These are phyloP conservation scores for Diatrype stigma DNA, from an alignment of 2,329 filamentous ascomycete genomes.

Conservation along the genomic window DNA sequence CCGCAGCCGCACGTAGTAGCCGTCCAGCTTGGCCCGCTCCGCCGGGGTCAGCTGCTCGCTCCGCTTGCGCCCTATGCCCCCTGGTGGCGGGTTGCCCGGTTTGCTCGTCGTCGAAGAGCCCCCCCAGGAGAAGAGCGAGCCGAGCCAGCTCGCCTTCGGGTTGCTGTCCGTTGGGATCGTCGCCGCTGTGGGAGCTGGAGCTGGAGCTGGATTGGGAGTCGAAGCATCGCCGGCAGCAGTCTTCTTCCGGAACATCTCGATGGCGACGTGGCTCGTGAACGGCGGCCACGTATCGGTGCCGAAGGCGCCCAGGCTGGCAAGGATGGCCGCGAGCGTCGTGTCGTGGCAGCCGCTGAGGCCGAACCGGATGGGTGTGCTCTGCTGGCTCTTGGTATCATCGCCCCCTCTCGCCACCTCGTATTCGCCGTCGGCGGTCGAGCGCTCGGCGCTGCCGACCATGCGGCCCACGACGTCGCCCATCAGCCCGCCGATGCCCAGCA, in stretches of 20 bases:
- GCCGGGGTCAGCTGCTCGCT: slow-evolving; percentile 49
- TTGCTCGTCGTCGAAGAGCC: slow-evolving; percentile 12
- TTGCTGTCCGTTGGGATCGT: no score
- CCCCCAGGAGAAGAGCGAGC: slow-evolving; percentile 25
- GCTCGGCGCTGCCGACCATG: slow-evolving; percentile 66
- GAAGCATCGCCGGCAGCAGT: slow-evolving; percentile 12
- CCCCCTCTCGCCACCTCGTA: slow-evolving; percentile 38
- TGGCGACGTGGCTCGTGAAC: slow-evolving; percentile 85
- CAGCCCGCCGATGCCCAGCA: slow-evolving; percentile 78
- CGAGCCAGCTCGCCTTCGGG: slow-evolving; percentile 29
- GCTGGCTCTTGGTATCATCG: slow-evolving; percentile 23
- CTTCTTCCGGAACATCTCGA: slow-evolving; percentile 76
- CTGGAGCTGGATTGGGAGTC: slow-evolving; percentile 1
- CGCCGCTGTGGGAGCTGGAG: no score
- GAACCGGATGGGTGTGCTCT: slow-evolving; percentile 58
- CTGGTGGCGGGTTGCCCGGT: slow-evolving; percentile 31
- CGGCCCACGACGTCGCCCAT: slow-evolving; percentile 77
- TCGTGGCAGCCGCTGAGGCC: slow-evolving; percentile 86
- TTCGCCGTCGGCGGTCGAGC: slow-evolving; percentile 48
- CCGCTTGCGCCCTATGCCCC: slow-evolving; percentile 58
- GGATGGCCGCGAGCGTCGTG: slow-evolving; percentile 78
- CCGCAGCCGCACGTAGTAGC: slow-evolving; percentile 82
- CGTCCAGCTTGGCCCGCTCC: slow-evolving; percentile 59
- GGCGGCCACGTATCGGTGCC: slow-evolving; percentile 76
- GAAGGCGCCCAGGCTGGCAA: slow-evolving; percentile 77